Conservation (phyloP, 129 eudicot genomes). For the Chrysanthemum makinoi region DNA sequence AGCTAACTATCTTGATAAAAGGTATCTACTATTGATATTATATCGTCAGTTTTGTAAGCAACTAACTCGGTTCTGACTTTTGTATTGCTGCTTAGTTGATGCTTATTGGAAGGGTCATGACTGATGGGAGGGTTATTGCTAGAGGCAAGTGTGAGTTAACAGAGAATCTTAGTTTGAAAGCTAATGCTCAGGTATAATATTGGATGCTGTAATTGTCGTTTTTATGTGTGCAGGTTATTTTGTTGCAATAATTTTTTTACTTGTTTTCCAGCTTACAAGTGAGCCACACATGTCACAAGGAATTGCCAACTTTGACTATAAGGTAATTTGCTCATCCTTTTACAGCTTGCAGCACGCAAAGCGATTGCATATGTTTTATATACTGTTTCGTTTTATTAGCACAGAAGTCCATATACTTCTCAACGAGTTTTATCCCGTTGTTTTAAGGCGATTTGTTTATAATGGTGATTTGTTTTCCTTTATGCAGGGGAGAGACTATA, state of each 20-base stretch:
- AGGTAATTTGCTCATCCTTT: slow-evolving; percentile 4
- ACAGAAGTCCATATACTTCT: neutral
- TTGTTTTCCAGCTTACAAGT: neutral
- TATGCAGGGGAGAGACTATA: slow-evolving; percentile 12
- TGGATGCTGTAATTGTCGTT: neutral
- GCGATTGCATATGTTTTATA: too few relatives aligned
- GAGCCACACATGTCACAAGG: slow-evolving; percentile 3
- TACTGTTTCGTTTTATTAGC: too few relatives aligned
- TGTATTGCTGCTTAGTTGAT: neutral
- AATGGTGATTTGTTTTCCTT: neutral
- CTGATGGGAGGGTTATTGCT: slow-evolving; percentile 9
- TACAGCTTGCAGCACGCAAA: neutral
- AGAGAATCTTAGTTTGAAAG: slow-evolving; percentile 5
- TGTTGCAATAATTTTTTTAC: neutral
- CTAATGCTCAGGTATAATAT: slow-evolving; percentile 12
- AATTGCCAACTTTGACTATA: slow-evolving; percentile 13
- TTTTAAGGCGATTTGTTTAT: neutral
- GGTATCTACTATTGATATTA: slow-evolving; percentile 32
- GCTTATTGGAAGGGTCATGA: slow-evolving; percentile 15
- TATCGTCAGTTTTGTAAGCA: neutral
- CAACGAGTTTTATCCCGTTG: neutral
- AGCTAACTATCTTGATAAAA: slow-evolving; percentile 91
- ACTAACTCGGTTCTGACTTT: slow-evolving; percentile 6
- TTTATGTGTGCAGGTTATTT: neutral
- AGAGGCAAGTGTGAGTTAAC: neutral